Evolutionary conservation across 2,329 filamentous ascomycete genomes (phyloP).

Genomic region (Metarhizium brunneum): DNA sequence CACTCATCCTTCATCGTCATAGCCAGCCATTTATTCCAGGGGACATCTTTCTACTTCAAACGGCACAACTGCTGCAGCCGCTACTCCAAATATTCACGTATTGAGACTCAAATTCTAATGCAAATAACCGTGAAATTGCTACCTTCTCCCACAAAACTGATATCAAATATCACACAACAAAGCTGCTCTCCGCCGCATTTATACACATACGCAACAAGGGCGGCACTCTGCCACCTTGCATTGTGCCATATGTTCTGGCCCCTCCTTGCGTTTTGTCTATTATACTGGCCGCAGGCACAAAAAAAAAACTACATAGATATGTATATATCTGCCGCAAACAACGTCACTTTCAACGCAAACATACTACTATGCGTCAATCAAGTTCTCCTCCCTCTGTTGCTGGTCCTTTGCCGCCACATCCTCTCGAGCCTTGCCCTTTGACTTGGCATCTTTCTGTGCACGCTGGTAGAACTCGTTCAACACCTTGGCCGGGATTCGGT

Average conservation of each 20-base stretch:
- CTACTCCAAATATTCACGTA: neutral
- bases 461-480: conserved; percentile 77
- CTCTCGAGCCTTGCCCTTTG: conserved; percentile 48
- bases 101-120: neutral
- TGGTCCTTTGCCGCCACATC: conserved; percentile 29
- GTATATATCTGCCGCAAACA: neutral
- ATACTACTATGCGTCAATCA: conserved; percentile 44
- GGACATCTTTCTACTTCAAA: too few species aligned
- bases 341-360: neutral
- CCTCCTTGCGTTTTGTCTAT: conserved; percentile 1
- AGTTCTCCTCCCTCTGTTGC: conserved; percentile 43
- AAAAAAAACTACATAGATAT: neutral
- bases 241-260: neutral
- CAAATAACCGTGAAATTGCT: neutral
- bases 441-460: conserved; percentile 52
- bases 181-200: neutral
- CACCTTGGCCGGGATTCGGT: conserved; percentile 80
- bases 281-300: neutral
- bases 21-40: too few species aligned
- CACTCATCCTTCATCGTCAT: too few species aligned
- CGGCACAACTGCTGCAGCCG: too few species aligned
- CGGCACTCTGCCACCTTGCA: neutral
- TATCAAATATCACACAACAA: neutral
- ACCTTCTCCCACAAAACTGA: neutral
- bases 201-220: neutral